These are phyloP conservation scores for Holtermanniella nyarrowii DNA, from an alignment of 768 basidiomycete genomes.

Conservation along the genomic window DNA sequence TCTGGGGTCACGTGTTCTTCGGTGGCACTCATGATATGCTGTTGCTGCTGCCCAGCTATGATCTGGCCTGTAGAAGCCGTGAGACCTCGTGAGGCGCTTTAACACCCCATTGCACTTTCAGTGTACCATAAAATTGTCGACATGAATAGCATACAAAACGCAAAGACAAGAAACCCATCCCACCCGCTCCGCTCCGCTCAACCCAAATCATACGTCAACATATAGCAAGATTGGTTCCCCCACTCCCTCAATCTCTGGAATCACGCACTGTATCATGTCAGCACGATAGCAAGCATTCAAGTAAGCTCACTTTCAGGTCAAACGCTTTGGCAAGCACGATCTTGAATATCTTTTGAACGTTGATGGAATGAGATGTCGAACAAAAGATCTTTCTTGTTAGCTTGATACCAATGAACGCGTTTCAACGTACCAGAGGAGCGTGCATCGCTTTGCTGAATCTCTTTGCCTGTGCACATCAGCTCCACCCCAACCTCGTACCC, in stretches of 20 bases:
- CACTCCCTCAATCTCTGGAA: conserved; percentile 92
- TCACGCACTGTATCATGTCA: conserved; percentile 58
- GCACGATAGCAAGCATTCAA: neutral
- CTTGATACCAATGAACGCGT: neutral
- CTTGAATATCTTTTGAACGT: conserved; percentile 82
- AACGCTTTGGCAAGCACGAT: conserved; percentile 54
- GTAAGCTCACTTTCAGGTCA: conserved; percentile 55
- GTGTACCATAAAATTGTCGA: too few species aligned
- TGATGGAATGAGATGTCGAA: conserved; percentile 96
- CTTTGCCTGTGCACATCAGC: conserved; percentile 56
- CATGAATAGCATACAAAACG: too few species aligned
- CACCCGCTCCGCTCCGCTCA: neutral
- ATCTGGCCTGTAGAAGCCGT: too few species aligned
- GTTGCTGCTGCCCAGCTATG: too few species aligned
- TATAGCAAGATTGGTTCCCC: conserved; percentile 94
- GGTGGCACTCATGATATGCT: neutral
- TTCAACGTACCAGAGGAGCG: conserved; percentile 58
- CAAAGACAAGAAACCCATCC: neutral
- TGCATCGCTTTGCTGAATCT: conserved; percentile 99
- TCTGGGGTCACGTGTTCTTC: neutral
- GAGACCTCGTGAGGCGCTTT: too few species aligned
- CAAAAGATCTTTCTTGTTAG: conserved; percentile 64
- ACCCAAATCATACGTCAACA: conserved; percentile 47
- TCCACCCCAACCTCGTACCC: neutral
- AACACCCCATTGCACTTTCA: too few species aligned